phyloP scores from a whole-genome alignment of 129 eudicot species.

The Cynara cardunculus region DNA sequence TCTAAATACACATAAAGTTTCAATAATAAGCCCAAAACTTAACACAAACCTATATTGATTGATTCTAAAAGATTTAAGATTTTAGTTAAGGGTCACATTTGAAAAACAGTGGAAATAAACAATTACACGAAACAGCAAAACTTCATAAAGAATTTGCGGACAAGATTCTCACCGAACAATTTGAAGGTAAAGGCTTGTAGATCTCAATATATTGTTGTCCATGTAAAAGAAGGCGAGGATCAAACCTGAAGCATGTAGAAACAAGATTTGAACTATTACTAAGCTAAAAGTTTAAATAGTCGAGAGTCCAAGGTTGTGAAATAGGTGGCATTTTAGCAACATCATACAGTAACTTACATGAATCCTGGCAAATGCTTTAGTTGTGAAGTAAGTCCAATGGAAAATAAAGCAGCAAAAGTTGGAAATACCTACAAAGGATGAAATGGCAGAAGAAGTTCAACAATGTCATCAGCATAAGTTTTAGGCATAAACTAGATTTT shows the following conservation, averaged over 20 bases:
- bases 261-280: background rate
- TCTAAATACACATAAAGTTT: too few species aligned
- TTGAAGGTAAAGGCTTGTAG: slow-evolving; percentile 78
- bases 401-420: slow-evolving; percentile 76
- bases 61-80: background rate
- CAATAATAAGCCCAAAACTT: too few species aligned
- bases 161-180: slow-evolving; percentile 54
- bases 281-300: background rate
- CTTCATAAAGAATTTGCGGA: slow-evolving; percentile 7
- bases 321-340: background rate
- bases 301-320: background rate
- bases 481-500: background rate
- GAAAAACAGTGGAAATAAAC: background rate
- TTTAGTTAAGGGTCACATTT: background rate
- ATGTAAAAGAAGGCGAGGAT: slow-evolving; percentile 91
- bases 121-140: background rate
- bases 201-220: slow-evolving; percentile 96
- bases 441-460: slow-evolving; percentile 1
- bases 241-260: slow-evolving; percentile 47
- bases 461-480: background rate
- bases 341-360: slow-evolving; percentile 40
- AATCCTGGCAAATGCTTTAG: slow-evolving; percentile 60
- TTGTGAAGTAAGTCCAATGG: slow-evolving; percentile 31
- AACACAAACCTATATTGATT: background rate
- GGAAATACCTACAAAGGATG: slow-evolving; percentile 70